phyloP scores from a whole-genome alignment of 129 eudicot species.

The Gnaphalium uliginosum region DNA sequence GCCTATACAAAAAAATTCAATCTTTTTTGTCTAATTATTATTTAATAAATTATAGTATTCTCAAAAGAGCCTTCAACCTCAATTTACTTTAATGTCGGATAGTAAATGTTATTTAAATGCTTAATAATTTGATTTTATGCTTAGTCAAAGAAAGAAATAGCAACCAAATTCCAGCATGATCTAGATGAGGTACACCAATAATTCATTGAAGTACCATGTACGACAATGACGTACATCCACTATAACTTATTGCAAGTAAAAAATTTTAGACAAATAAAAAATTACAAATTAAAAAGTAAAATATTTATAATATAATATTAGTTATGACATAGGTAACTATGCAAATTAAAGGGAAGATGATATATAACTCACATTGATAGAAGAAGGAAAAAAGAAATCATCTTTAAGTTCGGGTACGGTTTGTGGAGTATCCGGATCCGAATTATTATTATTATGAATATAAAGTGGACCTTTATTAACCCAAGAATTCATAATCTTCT shows the following conservation, averaged over 20 bases:
- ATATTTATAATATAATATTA: not conserved
- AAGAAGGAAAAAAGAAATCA: conserved; percentile 35
- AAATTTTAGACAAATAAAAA: not conserved
- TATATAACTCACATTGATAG: conserved; percentile 28
- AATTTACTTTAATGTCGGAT: no score
- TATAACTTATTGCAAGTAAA: not conserved
- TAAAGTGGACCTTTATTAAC: conserved; percentile 66
- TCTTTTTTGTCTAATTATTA: no score
- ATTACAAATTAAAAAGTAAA: not conserved
- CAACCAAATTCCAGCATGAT: not conserved
- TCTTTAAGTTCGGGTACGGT: conserved; percentile 63
- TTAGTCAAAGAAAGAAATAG: not conserved
- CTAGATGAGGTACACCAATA: conserved; percentile 10
- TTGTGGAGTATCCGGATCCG: conserved; percentile 43
- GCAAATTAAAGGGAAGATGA: not conserved
- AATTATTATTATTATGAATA: conserved; percentile 3
- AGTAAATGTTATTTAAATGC: no score
- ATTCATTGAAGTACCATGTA: not conserved
- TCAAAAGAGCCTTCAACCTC: no score
- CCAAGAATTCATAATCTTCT: conserved; percentile 70
- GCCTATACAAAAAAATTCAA: no score
- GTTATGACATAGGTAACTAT: not conserved
- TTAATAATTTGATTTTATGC: not conserved
- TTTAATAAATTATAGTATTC: no score
- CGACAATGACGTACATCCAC: conserved; percentile 4